Evolutionary conservation across 306 rosid genomes (phyloP), one percentile per base, ranked within the genome.

Genomic region (Cyclanthera cordifolia): DNA sequence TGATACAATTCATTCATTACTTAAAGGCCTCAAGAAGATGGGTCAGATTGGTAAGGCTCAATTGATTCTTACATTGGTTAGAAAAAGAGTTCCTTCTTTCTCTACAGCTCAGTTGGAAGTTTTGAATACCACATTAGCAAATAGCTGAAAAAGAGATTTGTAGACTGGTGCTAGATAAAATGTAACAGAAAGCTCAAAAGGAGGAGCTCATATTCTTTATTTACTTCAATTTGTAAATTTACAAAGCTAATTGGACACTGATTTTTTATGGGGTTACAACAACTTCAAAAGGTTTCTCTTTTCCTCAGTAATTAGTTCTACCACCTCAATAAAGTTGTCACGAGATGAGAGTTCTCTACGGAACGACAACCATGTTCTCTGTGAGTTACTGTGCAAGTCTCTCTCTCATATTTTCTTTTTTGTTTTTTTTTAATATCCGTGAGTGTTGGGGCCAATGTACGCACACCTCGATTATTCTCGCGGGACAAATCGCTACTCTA

Each of bases 21-120:
- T 89, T 19, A 72, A 80, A 77, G 87, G 87, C 74, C 86, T 89
- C 13, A 80, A 72, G 78, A 78, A 73, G 81, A 82, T 8, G 68
- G 86, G 75, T 43, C 77, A 80, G 72, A 52, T 78, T 80, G 72
- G 58, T 30, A 77, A 77, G 82, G 90, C 80, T 28, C 58, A 54
- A 67, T 30, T 21, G 10, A 80, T 87, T 25, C 30, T 89, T 73
- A 45, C 21, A 6, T 80, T 85, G 83, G 87, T 77, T 64, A 51
- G 63, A 67, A 79, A 53, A 56, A 83, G 84, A 80, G 74, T 69
- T 16, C 90, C 93, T 76, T 83, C 85, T 19, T 85, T 83, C 76
- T 55, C 80, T 57, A 65, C 79, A 11, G 10, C 24, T 41, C 80
- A 74, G 59, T 73, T 85, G 84, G 74, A 56, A 71, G 60, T 75